phyloP scores from a whole-genome alignment of 345 rosid genomes.

The Combretum micranthum region DNA sequence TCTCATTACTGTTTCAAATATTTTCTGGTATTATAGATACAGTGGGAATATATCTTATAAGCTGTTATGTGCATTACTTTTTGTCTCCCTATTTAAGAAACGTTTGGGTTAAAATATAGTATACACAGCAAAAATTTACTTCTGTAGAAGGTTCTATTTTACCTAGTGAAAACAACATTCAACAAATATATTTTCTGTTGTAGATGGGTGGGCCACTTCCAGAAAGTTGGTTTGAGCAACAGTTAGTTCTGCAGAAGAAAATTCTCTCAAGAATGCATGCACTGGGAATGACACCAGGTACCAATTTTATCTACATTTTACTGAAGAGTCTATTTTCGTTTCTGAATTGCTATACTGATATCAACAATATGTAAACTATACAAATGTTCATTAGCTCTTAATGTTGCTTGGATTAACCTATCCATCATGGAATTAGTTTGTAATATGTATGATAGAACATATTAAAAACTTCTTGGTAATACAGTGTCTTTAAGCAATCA shows the following conservation, averaged over 20 bases:
- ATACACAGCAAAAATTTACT: not conserved
- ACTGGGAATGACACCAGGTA: slow-evolving; percentile 79
- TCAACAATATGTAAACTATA: not conserved
- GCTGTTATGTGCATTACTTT: too few relatives aligned
- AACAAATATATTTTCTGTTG: slow-evolving; percentile 1
- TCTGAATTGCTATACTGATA: not conserved
- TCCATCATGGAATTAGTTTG: too few relatives aligned
- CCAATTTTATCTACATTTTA: not conserved
- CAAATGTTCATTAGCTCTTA: not conserved
- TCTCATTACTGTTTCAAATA: too few relatives aligned
- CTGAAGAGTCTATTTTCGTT: not conserved
- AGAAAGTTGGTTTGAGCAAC: slow-evolving; percentile 62
- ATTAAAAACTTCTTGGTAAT: too few relatives aligned
- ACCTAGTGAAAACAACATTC: not conserved
- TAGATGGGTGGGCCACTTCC: slow-evolving; percentile 76
- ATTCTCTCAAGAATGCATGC: slow-evolving; percentile 56
- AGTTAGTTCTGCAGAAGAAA: slow-evolving; percentile 50
- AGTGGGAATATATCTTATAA: too few relatives aligned
- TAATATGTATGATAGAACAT: too few relatives aligned
- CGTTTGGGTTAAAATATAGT: too few relatives aligned
- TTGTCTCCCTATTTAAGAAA: too few relatives aligned
- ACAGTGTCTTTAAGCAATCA: too few relatives aligned
- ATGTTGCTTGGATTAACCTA: not conserved
- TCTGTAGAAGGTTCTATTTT: not conserved
- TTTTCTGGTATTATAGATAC: too few relatives aligned